Base-by-base conservation (phyloP, 495 filamentous ascomycete species). In the Xylaria castorea region DNA sequence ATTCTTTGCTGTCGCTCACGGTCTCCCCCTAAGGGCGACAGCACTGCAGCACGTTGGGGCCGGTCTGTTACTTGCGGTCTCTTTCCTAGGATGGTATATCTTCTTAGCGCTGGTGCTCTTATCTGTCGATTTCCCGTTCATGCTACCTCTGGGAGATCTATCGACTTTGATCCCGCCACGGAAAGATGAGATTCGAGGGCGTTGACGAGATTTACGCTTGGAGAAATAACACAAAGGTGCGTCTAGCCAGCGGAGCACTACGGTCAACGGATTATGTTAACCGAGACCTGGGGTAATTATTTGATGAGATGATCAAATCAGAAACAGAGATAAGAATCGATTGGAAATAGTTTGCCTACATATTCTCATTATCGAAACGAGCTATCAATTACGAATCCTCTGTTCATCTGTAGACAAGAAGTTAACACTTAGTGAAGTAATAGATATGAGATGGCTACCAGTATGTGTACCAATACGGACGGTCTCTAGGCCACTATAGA, bases 51-150 rank as follows among this genome's bases (percentile, higher is more conserved):
- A 66, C 12, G 63, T 36, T 8, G 63, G 63, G 9, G 63, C 38
- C 50, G 63, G 42, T 11, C 42, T 66, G 1, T 18, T 66, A 22
- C 44, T 66, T 11, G 63, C 22, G 20, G 63, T 48, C 22, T 46
- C 63, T 34, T 34, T 66, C 6, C 25, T 66, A 22, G 44, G 63
- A 30, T 66, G 63, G 63, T 66, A 66, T 30, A 66, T 66, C 4
- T 66, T 66, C 14, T 32, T 27, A 27, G 63, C 42, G 18, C 42
- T 48, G 27, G 42, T 66, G 16, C 63, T 66, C 20, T 3, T n/a
- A 48, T 7, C 7, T 50, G 63, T 66, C 27, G 42, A 50, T 16
- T 66, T 66, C 63, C 63, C 63, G 5, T 11, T 66, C 27, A 48
- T 50, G 44, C 16, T 66, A 48, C 63, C 63, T 34, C 42, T 66